A percentile compares a stretch with the other conserved stretches of the same genome.
Conservation (phyloP, 2,329 filamentous ascomycete species). For the Arthrocladium fulminans region DNA sequence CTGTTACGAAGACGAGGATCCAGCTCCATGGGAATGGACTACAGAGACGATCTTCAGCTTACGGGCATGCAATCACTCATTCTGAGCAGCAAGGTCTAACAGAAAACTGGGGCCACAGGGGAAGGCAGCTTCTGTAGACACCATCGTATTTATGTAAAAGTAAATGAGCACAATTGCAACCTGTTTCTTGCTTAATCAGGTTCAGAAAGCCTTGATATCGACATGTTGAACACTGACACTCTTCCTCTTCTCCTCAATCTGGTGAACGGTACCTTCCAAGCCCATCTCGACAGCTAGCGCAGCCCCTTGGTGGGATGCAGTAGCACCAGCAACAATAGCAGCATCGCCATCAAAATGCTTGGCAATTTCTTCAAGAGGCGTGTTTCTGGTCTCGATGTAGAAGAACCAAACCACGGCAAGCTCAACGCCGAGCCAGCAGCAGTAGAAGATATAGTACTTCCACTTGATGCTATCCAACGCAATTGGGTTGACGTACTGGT, state of each 20-base stretch:
- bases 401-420: slow-evolving; percentile 29
- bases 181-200: too few relatives aligned
- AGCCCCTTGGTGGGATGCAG: slow-evolving; percentile 21
- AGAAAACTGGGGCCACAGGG: too few relatives aligned
- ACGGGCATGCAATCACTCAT: too few relatives aligned
- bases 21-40: too few relatives aligned
- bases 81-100: too few relatives aligned
- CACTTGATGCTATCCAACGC: slow-evolving; percentile 27
- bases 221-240: not conserved
- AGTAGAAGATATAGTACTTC: slow-evolving; percentile 33
- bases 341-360: slow-evolving; percentile 61
- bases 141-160: too few relatives aligned
- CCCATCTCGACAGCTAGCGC: slow-evolving; percentile 17
- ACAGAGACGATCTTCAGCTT: too few relatives aligned
- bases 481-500: slow-evolving; percentile 30
- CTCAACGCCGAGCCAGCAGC: slow-evolving; percentile 25
- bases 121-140: too few relatives aligned
- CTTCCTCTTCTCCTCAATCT: slow-evolving; percentile 17
- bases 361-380: slow-evolving; percentile 60
- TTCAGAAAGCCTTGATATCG: not conserved
- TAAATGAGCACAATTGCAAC: too few relatives aligned
- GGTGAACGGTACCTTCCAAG: slow-evolving; percentile 15
- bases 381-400: slow-evolving; percentile 52
- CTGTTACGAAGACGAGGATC: too few relatives aligned
- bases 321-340: slow-evolving; percentile 31